Evolutionary conservation across 2,329 filamentous ascomycete genomes (phyloP).

Genomic region (Talaromyces pinophilus): DNA sequence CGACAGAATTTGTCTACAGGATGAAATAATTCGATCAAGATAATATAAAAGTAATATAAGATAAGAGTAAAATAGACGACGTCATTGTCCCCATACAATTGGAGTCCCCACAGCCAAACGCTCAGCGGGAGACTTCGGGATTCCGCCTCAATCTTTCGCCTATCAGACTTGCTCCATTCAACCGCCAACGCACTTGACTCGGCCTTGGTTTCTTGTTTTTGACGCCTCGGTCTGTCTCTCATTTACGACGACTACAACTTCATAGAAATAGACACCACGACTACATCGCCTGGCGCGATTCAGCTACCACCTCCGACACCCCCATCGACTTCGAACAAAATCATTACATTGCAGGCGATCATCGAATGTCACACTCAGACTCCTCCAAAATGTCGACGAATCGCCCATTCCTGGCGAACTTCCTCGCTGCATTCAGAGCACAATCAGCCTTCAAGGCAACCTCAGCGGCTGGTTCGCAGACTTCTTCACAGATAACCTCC

Average conservation of each 20-base stretch:
- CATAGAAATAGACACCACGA: background rate
- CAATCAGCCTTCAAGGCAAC: slow-evolving; percentile 62
- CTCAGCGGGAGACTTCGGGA: slow-evolving; percentile 19
- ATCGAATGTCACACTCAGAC: slow-evolving; percentile 13
- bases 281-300: slow-evolving; percentile 11
- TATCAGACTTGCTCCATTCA: background rate
- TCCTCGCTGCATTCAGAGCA: slow-evolving; percentile 67
- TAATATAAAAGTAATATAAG: background rate
- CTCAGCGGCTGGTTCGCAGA: slow-evolving; percentile 37
- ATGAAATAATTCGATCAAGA: background rate
- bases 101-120: background rate
- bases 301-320: background rate
- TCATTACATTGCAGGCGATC: background rate
- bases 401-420: slow-evolving; percentile 66
- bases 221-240: background rate
- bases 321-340: background rate
- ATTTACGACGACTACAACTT: background rate
- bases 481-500: slow-evolving; percentile 45
- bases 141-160: background rate
- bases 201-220: slow-evolving; percentile 8
- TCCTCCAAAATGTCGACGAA: slow-evolving; percentile 60
- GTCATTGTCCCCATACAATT: background rate
- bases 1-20: background rate
- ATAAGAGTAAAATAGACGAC: slow-evolving; percentile 6
- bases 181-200: slow-evolving; percentile 7